Evolutionary conservation across 2,329 filamentous ascomycete species (phyloP).

Genomic region (Botrytis hyacinthi): DNA sequence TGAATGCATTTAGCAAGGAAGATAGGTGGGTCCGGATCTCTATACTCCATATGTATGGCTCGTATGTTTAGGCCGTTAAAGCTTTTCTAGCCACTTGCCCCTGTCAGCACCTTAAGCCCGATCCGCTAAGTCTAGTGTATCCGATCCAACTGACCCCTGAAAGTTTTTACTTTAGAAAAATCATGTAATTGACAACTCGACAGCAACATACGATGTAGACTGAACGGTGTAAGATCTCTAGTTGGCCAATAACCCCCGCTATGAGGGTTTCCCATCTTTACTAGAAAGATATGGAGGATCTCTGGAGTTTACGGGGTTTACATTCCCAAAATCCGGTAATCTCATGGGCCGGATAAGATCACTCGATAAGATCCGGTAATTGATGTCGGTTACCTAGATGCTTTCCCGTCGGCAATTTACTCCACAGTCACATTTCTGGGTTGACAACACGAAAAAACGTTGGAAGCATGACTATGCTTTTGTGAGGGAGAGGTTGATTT

Average conservation of each 20-base stretch:
- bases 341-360: not conserved
- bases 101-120: not conserved
- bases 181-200: not conserved
- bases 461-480: not conserved
- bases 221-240: not conserved
- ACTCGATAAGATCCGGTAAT: not conserved
- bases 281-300: not conserved
- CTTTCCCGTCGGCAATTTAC: not conserved
- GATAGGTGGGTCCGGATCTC: not conserved
- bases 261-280: not conserved
- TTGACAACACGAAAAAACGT: not conserved
- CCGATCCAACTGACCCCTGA: not conserved
- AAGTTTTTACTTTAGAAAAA: not conserved
- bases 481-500: not conserved
- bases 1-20: not conserved
- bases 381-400: not conserved
- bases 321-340: not conserved
- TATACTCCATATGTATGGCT: not conserved
- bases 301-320: not conserved
- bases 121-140: not conserved
- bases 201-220: not conserved
- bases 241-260: not conserved
- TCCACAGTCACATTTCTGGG: not conserved
- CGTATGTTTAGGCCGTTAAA: not conserved
- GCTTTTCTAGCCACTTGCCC: not conserved